phyloP scores from a whole-genome alignment of 169 alveolate species.

The Cryptosporidium tyzzeri region DNA sequence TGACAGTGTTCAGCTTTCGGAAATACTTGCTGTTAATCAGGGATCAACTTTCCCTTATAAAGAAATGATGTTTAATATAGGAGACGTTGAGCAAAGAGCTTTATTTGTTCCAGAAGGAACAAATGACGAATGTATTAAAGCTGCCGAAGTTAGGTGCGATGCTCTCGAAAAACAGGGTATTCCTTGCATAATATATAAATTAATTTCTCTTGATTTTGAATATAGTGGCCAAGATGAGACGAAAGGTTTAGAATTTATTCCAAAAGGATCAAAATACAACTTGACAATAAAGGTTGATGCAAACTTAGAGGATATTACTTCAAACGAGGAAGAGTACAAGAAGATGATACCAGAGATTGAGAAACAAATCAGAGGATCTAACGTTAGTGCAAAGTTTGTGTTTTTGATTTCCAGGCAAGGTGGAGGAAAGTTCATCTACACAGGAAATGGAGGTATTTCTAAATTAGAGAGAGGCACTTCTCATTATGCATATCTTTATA shows the following conservation, averaged over 20 bases:
- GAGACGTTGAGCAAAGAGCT: not conserved
- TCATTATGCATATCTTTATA: conserved; percentile 63
- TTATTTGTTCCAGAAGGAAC: conserved; percentile 30
- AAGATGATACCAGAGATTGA: conserved; percentile 6
- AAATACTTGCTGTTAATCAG: not conserved
- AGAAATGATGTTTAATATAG: not conserved
- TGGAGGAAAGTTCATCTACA: conserved; percentile 8
- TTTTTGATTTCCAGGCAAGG: not conserved
- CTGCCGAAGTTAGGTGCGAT: conserved; percentile 49
- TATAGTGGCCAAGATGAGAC: not conserved
- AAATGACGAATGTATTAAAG: conserved; percentile 51
- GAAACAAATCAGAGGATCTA: not conserved
- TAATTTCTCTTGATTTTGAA: not conserved
- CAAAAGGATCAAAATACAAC: not conserved
- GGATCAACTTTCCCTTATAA: conserved; percentile 36
- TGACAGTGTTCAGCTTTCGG: not conserved
- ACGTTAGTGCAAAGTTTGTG: conserved; percentile 8
- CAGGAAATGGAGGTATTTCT: conserved; percentile 40
- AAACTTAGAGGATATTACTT: not conserved
- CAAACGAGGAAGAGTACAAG: conserved; percentile 9
- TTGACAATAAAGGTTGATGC: not conserved
- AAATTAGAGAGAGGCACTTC: conserved; percentile 3
- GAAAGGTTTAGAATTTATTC: not conserved
- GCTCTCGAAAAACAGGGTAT: conserved; percentile 4
- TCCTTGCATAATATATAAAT: conserved; percentile 23